Base-by-base conservation (phyloP, 805 yeast species). In the Suhomyces xylopsoci region DNA sequence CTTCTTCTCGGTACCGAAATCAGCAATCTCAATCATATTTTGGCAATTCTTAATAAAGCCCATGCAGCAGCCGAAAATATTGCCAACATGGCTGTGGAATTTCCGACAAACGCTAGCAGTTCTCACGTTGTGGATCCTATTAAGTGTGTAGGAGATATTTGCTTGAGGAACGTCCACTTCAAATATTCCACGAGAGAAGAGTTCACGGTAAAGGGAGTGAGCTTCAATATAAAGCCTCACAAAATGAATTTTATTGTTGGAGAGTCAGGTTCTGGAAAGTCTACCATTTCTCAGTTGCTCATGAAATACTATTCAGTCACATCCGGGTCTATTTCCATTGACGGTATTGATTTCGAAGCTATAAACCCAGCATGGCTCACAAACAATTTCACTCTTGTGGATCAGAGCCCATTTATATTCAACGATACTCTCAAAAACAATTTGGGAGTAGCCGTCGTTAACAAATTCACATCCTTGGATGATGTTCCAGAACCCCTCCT, bases 191-290 rank as follows among this genome's bases (percentile, higher is more conserved):
- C 83, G 0, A 76, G 93, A 57, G 74, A 76, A 0, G 71, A 67
- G 1, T 67, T 69, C 1, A 82, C 82, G 0, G 63, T 94, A 14
- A 66, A 77, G 0, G 60, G 78, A 47, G 71, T 87, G 1, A 62
- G 66, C n/a, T 52, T 87, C 24, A 58, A 59, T 4, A 70, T 91
- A 34, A 66, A 73, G 1, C 66, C 80, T 0, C 76, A 80, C 1
- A 58, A 69, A 30, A 62, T 81, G 6, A 82, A 85, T 1, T 93
- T 82, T 60, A 68, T 94, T 3, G 81, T 94, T 42, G 99, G 99
- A 0, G 77, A 79, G 55, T 91, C 97, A 0, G 99, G 99, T 0
- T 85, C 92, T 0, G 99, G 99, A 0, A 94, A 94, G 66, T 93
- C 98, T 0, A 87, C 98, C 0, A 55, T 94, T 2, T 80, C 87